Evolutionary conservation across 2,329 filamentous ascomycete genomes (phyloP).

Genomic region (Cladophialophora immunda): DNA sequence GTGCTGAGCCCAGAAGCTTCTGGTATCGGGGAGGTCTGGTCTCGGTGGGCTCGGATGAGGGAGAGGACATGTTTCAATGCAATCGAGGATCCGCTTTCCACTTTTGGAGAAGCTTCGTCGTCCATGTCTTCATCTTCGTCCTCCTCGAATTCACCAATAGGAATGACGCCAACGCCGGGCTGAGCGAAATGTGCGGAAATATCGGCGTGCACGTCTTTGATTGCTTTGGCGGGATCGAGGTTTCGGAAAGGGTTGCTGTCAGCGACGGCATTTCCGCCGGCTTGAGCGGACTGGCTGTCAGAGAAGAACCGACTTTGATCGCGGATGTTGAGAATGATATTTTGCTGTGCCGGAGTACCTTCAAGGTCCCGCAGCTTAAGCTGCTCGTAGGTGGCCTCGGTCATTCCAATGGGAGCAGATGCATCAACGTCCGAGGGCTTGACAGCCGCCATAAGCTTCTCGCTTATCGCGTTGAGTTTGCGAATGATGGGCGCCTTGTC

Average conservation of each 20-base stretch:
- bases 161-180: conserved; percentile 38
- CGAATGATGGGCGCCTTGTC: conserved; percentile 88
- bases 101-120: conserved; percentile 57
- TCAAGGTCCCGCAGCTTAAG: conserved; percentile 82
- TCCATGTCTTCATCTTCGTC: conserved; percentile 46
- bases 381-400: conserved; percentile 77
- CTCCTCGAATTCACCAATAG: conserved; percentile 34
- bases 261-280: conserved; percentile 52
- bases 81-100: conserved; percentile 74
- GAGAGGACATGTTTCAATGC: conserved; percentile 65
- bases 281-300: conserved; percentile 49
- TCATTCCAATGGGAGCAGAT: conserved; percentile 70
- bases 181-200: conserved; percentile 33
- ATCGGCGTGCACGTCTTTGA: conserved; percentile 35
- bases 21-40: conserved; percentile 50
- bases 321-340: conserved; percentile 85
- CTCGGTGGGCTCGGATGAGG: conserved; percentile 66
- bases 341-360: conserved; percentile 75
- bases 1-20: conserved; percentile 58
- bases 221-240: conserved; percentile 37
- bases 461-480: conserved; percentile 87
- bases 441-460: conserved; percentile 91
- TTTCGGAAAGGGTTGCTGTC: conserved; percentile 34
- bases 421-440: conserved; percentile 77
- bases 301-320: conserved; percentile 87